Base-by-base conservation (phyloP, 1,139 yeast species). In the Yamadazyma jaroonii region DNA sequence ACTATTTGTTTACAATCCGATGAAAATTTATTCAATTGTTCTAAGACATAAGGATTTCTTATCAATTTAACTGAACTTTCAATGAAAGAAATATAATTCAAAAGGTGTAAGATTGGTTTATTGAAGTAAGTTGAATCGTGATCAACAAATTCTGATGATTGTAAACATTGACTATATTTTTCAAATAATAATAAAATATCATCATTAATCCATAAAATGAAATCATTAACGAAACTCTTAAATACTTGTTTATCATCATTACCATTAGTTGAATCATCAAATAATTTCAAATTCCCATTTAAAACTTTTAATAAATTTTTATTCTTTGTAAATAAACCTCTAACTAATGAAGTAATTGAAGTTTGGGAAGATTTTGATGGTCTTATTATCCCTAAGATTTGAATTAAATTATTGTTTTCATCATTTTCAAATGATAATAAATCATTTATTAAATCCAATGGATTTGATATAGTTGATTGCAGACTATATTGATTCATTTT, bases 241-340 rank as follows among this genome's bases (percentile, higher is more conserved):
- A 67, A 61, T 10, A 54, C 46, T 31, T 57, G 64, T 26, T 49
- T 53, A 15, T 55, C 60, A 25, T 50, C 53, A 11, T 45, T 47
- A n/a, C 39, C 25, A 31, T 46, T 45, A n/a, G 44, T 41, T 9
- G 45, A 41, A 9, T 35, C 31, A 12, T 44, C 49, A 23, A 55
- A 38, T 12, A 53, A 56, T 3, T 42, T 45, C 9, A 46, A 34
- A 23, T 54, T 46, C 12, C 25, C 37, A 35, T 54, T 48, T 20
- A 68, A 47, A 3, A 59, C 31, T 10, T 54, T 43, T 14, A 65
- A 47, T 22, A 71, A 52, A 33, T 57, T 59, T 35, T 59, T 52
- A 49, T 68, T 69, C 43, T 63, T 65, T 31, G 76, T 70, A 50
- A 64, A 63, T 31, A 70, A 51, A 0, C 76, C 77, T 38, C 77